phyloP scores from a whole-genome alignment of 2,329 filamentous ascomycete genomes.

The Aschersonia sp. region DNA sequence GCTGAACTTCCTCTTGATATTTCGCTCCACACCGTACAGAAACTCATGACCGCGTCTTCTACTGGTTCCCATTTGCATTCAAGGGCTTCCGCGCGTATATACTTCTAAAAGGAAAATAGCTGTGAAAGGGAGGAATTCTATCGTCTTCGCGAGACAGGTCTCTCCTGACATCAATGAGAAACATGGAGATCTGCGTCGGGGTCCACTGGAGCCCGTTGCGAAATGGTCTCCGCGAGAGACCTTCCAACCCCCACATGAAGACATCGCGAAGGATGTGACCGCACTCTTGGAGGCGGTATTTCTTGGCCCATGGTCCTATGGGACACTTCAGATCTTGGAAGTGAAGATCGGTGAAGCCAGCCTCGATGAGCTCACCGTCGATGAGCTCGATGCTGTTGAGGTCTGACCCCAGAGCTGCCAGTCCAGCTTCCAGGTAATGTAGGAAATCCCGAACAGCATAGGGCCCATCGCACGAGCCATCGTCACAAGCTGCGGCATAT shows the following conservation, averaged over 20 bases:
- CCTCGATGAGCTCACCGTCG: conserved; percentile 18
- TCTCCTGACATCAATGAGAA: conserved; percentile 26
- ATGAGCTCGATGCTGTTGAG: conserved; percentile 23
- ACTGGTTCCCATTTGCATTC: not conserved
- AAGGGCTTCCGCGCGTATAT: conserved; percentile 24
- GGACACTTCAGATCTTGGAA: conserved; percentile 31
- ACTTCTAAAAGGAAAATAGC: conserved; percentile 25
- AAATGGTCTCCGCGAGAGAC: conserved; percentile 22
- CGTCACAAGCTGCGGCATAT: conserved; percentile 26
- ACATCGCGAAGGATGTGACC: conserved; percentile 30
- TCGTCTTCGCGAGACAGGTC: conserved; percentile 18
- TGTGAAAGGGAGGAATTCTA: conserved; percentile 19
- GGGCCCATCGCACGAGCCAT: conserved; percentile 24
- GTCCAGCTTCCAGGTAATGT: conserved; percentile 22
- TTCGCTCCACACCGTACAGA: too few species aligned
- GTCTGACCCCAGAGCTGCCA: conserved; percentile 26
- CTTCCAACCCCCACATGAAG: conserved; percentile 23
- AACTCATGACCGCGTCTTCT: too few species aligned
- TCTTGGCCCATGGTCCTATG: conserved; percentile 32
- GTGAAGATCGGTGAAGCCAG: conserved; percentile 26
- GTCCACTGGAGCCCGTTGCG: conserved; percentile 26
- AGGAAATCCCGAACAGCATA: conserved; percentile 34
- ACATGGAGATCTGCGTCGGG: conserved; percentile 25
- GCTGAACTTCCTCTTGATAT: too few species aligned
- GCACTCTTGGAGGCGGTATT: conserved; percentile 25